Base-by-base conservation (phyloP, 2,329 filamentous ascomycete genomes). In the Cladosporium phlei region DNA sequence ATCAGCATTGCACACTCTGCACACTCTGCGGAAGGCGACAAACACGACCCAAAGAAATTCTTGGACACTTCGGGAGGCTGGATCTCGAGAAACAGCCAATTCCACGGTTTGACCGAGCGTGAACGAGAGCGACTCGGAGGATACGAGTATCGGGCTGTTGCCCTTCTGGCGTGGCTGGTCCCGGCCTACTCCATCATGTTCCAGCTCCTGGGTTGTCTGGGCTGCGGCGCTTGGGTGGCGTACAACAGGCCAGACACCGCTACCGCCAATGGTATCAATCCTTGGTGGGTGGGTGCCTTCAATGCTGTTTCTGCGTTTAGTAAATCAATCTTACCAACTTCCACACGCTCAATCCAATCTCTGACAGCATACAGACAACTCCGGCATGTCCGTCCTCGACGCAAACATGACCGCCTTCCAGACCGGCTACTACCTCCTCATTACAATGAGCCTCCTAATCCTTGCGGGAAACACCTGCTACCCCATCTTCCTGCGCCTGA, bases 251-350 rank as follows among this genome's bases (percentile, higher is more conserved):
- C 77, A 1, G 65, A 66, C 7, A 66, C 71, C 3, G 71, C 79
- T 1, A 58, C 65, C 2, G 64, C 60, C 4, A 83, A 85, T 59
- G 78, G 75, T 10, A 71, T 82, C 45, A 78, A 80, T 48, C 77
- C 82, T 25, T 85, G 79, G 78, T 86, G 82, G 82, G 69, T 80
- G 2, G 82, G 82, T 30, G 74, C 80, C 34, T 86, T 86, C 66
- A 81, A 83, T 51, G 79, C 78, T 2, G 75, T 80, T 4, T 83
- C 79, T 14, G 82, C 82, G 0, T 86, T 86, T 63, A 85, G 84
- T 64, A 14, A 34, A 29, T 32, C 14, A n/a, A 29, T 6, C 5
- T 12, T 3, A 20, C 20, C 5, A 9, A 7, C 10, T 17, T 10
- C 5, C 7, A 20, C 12, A 16, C 16, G 16, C 30, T 9, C 19